Percentiles rank a stretch among this genome's conserved stretches.
Evolutionary conservation across 306 rosid species (phyloP).

Genomic region (Elaeagnus macrophylla): DNA sequence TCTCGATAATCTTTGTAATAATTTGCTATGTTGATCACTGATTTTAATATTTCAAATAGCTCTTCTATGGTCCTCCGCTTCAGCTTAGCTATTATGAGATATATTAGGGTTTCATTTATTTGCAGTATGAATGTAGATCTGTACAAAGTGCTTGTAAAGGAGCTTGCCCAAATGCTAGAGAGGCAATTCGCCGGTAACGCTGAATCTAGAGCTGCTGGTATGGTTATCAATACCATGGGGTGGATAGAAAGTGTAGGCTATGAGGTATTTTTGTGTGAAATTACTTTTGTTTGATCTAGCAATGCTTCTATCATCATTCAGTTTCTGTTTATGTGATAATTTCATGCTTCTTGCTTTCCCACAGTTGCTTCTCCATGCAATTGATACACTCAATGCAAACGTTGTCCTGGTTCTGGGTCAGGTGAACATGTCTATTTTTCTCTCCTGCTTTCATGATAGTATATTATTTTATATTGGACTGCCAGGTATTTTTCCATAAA

Average conservation of each 20-base stretch:
- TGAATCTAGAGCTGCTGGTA: constrained; percentile 89
- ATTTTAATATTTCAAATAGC: neutral
- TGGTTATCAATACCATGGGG: constrained; percentile 98
- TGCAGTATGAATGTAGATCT: constrained; percentile 74
- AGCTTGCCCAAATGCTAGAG: constrained; percentile 76
- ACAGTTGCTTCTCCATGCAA: constrained; percentile 92
- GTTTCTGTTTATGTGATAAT: constrained; percentile 3
- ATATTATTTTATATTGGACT: no score
- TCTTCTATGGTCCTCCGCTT: neutral
- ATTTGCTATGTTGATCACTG: neutral
- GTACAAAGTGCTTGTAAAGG: constrained; percentile 83
- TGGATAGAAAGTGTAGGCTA: constrained; percentile 98
- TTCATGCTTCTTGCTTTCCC: constrained; percentile 14
- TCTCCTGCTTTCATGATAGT: neutral
- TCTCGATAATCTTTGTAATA: neutral
- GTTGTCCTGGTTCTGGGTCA: constrained; percentile 94
- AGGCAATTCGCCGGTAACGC: constrained; percentile 72
- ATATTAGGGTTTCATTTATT: constrained; percentile 7
- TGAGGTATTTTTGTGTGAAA: constrained; percentile 43
- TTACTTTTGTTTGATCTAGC: constrained; percentile 5
- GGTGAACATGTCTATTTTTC: constrained; percentile 32
- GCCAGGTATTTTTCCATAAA: no score
- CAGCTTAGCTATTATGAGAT: constrained; percentile 17
- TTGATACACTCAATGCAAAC: constrained; percentile 67
- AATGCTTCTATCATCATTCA: neutral